Evolutionary conservation across 2,329 filamentous ascomycete species (phyloP), one percentile per base, ranked within the genome.

Genomic region (Penicillium sp.): DNA sequence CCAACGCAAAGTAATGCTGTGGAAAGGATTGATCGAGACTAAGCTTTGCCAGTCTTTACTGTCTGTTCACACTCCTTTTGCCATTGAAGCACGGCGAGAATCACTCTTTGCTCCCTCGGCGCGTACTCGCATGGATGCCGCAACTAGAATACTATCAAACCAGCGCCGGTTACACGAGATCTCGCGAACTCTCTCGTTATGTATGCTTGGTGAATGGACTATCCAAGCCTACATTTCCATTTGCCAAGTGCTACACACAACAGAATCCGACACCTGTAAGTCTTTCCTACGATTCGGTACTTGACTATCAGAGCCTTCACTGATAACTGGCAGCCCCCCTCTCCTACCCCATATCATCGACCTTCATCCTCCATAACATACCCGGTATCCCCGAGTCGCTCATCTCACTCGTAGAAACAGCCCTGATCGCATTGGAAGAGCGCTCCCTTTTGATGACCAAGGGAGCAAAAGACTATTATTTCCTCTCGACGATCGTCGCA

Each of bases 381-480:
- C 67, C 69, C 0, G 70, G 67, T 1, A 56, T 74, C 7, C 63
- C 71, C 5, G 70, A 74, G 22, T 69, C 70, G 0, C 63, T 75
- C 8, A 59, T 74, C 11, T 64, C 68, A 2, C 64, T 74, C 18
- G 66, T 69, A 13, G 72, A 75, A 44, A 63, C 63, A 29, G 63
- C 62, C 16, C 59, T 74, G 2, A 38, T 66, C 14, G 66, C 65
- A 14, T 60, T 75, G 7, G 71, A 74, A 57, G 58, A 55, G n/a
- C 66, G 66, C 4, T 66, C 68, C 14, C 58, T 71, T 3, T 58
- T 70, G 3, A 63, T 75, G 4, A 63, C 72, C 53, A 75, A 75
- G 50, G 72, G 72, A 2, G 72, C 72, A 3, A 75, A 74, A 42
- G 71, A 74, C 38, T 75, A 74, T 56, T 74, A 73, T 53, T 74